Base-by-base conservation (phyloP, 306 rosid species). In the Cucurbita maxima region DNA sequence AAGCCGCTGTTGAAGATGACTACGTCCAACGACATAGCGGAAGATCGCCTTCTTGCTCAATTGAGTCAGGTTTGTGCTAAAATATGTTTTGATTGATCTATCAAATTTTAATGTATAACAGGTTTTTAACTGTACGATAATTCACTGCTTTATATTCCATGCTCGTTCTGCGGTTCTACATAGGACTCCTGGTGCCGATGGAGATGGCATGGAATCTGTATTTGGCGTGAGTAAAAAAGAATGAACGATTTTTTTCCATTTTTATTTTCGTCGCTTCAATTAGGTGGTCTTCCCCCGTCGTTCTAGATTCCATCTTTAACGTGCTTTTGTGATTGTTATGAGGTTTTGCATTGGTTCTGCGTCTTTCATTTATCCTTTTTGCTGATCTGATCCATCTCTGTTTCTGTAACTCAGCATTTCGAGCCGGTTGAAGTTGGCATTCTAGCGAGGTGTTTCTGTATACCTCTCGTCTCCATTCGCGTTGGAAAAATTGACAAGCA, bases 401-500 rank as follows among this genome's bases (percentile, higher is more conserved):
- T 59, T 25, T 73, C 44, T 59, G 70, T 22, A 30, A 41, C 16
- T 63, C 81, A 95, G 99, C 96, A 95, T 91, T 95, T 95, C 36
- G 97, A 91, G 87, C 97, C 92, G 8, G 96, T 83, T 0, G 99
- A 95, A 79, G 97, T 95, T 76, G 97, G 96, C 14, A 88, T 95
- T 88, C 78, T 95, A 40, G 99, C 97, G 5, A 91, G 99, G 83
- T 95, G 99, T 88, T 95, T 95, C 77, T 95, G 96, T 72, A 85
- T 91, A 69, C 99, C 99, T 10, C 97, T 95, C 62, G 99, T 95
- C 64, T 89, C 99, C 2, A 76, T 95, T 12, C 97, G 99, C 15
- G 97, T 89, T 45, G 99, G 99, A 38, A 88, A 81, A 83, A 84
- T 95, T 64, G 80, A 75, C 80, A 85, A 83, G 91, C 92, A 85